These are phyloP conservation scores for Plasmodium ovale DNA, from an alignment of 169 alveolate genomes.

Conservation along the genomic window DNA sequence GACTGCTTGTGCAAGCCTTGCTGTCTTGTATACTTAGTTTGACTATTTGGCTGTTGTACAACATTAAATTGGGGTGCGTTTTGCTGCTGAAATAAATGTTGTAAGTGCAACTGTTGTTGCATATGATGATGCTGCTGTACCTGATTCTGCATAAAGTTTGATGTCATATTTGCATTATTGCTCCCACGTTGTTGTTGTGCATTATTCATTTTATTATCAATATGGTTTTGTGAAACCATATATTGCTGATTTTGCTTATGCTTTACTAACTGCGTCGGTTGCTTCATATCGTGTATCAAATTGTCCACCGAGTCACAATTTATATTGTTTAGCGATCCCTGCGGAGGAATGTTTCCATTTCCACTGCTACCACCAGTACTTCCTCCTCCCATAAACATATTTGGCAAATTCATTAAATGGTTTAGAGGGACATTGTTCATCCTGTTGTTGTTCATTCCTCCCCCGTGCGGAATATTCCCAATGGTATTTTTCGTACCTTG, in stretches of 20 bases:
- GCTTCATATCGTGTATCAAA: conserved; percentile 53
- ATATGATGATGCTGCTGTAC: conserved; percentile 52
- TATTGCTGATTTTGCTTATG: conserved; percentile 26
- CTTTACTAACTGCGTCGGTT: conserved; percentile 24
- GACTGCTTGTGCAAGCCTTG: conserved; percentile 33
- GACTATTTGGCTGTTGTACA: conserved; percentile 15
- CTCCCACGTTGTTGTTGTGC: conserved; percentile 11
- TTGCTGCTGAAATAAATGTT: conserved; percentile 56
- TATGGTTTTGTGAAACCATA: neutral
- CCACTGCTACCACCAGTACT: neutral
- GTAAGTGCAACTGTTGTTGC: conserved; percentile 68
- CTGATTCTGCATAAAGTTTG: conserved; percentile 46
- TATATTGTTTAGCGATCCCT: conserved; percentile 16
- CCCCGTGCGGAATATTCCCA: neutral
- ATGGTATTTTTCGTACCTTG: neutral
- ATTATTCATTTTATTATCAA: conserved; percentile 22
- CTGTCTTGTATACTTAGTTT: conserved; percentile 28
- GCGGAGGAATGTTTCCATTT: conserved; percentile 6
- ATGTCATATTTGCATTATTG: neutral
- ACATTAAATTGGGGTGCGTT: conserved; percentile 33
- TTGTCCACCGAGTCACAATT: conserved; percentile 18
- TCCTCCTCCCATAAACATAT: conserved; percentile 23
- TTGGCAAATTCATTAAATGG: conserved; percentile 49
- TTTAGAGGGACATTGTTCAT: conserved; percentile 27
- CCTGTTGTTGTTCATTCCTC: conserved; percentile 5